These are phyloP conservation scores for Cordyceps cateniannulata DNA, from an alignment of 2,329 filamentous ascomycete species.

Conservation along the genomic window DNA sequence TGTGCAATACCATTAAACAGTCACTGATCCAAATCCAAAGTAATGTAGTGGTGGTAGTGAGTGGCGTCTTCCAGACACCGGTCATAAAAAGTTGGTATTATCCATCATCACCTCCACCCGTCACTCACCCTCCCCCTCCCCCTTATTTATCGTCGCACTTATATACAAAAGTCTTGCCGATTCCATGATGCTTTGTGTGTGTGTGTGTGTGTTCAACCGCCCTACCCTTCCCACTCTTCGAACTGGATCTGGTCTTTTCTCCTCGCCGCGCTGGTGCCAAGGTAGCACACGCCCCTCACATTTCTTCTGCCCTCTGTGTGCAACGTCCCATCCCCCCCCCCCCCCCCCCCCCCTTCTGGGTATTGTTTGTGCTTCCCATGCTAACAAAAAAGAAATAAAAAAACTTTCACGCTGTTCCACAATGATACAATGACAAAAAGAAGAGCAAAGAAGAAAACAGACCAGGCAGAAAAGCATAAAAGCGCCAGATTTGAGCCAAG, in stretches of 20 bases:
- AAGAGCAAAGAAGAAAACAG: background rate
- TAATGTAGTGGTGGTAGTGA: background rate
- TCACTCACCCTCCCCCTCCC: background rate
- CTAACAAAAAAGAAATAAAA: background rate
- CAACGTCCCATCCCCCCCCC: background rate
- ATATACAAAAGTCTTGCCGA: conserved; percentile 4
- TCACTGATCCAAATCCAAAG: background rate
- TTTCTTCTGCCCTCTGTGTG: background rate
- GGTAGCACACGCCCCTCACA: background rate
- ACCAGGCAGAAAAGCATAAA: background rate
- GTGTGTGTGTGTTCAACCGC: background rate
- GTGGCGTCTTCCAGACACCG: background rate
- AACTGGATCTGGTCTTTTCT: background rate
- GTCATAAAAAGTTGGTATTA: conserved; percentile 4
- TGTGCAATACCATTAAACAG: background rate
- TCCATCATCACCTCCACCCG: background rate
- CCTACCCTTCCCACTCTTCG: no score
- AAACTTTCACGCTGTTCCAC: background rate
- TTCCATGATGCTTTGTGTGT: background rate
- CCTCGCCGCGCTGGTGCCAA: background rate
- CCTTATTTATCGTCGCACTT: background rate
- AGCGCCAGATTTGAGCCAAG: background rate
- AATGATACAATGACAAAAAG: background rate
- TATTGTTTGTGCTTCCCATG: background rate
- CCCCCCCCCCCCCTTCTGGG: background rate